A percentile compares a stretch with the other conserved stretches of the same genome.
phyloP scores from a whole-genome alignment of 345 rosid genomes.

The Eucalyptus camaldulensis region DNA sequence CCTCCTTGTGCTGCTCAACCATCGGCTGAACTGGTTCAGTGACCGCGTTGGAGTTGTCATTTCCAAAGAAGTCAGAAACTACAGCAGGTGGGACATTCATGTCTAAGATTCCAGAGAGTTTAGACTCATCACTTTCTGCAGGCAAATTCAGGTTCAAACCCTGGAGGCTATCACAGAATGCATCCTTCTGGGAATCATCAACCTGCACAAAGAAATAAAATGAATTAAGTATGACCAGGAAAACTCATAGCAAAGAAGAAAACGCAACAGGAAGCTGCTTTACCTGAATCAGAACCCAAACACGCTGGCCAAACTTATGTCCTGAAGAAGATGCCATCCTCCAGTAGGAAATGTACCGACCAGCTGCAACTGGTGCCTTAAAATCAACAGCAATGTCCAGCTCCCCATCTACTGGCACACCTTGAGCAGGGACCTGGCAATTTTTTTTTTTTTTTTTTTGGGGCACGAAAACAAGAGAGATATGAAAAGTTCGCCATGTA shows the following conservation, averaged over 20 bases:
- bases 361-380: conserved; percentile 62
- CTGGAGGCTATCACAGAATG: conserved; percentile 5
- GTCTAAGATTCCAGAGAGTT: conserved; percentile 7
- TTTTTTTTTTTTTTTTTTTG: neutral
- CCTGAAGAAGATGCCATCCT: conserved; percentile 67
- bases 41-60: neutral
- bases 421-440: conserved; percentile 54
- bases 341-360: conserved; percentile 85
- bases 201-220: conserved; percentile 25
- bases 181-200: conserved; percentile 31
- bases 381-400: conserved; percentile 71
- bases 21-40: neutral
- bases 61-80: conserved; percentile 6
- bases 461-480: neutral
- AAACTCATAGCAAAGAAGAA: neutral
- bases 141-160: conserved; percentile 67
- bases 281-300: conserved; percentile 91
- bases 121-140: conserved; percentile 17
- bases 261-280: neutral
- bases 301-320: conserved; percentile 77
- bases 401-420: conserved; percentile 54
- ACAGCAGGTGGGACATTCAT: conserved; percentile 15
- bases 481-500: neutral
- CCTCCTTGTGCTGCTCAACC: conserved; percentile 13
- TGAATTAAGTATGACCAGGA: neutral